Base-by-base conservation (phyloP, 2,329 filamentous ascomycete genomes). In the Xylariaceae sp. region DNA sequence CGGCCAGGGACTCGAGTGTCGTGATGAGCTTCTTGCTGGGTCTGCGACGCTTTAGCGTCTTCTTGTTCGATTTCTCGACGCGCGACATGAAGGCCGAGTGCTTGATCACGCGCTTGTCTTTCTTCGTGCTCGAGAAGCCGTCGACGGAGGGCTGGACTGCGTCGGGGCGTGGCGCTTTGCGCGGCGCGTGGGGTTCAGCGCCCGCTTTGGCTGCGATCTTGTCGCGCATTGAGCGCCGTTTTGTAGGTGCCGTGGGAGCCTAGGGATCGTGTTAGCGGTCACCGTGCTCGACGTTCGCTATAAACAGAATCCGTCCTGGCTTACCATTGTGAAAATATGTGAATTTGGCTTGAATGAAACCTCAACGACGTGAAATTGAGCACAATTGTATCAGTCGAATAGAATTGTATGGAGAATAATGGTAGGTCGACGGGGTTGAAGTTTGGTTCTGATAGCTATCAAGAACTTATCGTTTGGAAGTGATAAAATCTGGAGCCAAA, bases 101-200 rank as follows among this genome's bases (percentile, higher is more conserved):
- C 71, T 92, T 92, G 68, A 95, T 90, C 39, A 81, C 77, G 23
- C 88, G 88, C 78, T 93, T 96, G 77, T 95, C 90, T 71, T 84
- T 87, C 75, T 97, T 97, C 64, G 82, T 86, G 57, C 85, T 82
- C 61, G 85, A 77, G 74, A 93, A 92, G 61, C 72, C 64, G 71
- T 85, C 81, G 51, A 64, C 57, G 1, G 61, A 61, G 2, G 78
- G 73, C 11, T 81, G 78, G 52, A 76, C 71, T 65, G 82, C 79
- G 66, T 80, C 75, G 53, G 76, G 70, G 55, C 80, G 82, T 72
- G 81, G 80, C 10, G 78, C 76, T 68, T 80, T 81, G 70, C 78
- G 75, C 54, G 82, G 80, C 18, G 79, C 73, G 62, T 81, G 76
- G 9, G 78, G 78, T 70, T 81, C 78, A 61, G 77, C 10, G 15